Evolutionary conservation across 352 stramenopile species (phyloP).

Genomic region (Phytophthora nicotianae): DNA sequence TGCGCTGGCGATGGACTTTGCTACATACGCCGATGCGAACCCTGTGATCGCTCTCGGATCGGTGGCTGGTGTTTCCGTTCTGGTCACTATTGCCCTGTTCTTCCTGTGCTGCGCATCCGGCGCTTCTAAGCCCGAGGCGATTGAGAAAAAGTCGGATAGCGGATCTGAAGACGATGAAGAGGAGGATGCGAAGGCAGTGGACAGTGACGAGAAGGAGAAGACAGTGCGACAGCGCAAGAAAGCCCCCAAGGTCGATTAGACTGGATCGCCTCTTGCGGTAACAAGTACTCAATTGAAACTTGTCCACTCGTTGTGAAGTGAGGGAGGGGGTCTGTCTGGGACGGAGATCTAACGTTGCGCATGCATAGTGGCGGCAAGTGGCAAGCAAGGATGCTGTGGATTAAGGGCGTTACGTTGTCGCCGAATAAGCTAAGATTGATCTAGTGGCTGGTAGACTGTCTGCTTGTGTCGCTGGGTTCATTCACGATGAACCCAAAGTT

Average conservation of each 20-base stretch:
- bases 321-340: too few relatives aligned
- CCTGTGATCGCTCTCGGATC: slow-evolving; percentile 55
- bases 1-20: slow-evolving; percentile 42
- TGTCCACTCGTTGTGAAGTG: too few relatives aligned
- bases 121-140: slow-evolving; percentile 17
- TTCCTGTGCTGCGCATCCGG: slow-evolving; percentile 64
- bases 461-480: too few relatives aligned
- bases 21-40: slow-evolving; percentile 64
- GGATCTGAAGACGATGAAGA: slow-evolving; percentile 40
- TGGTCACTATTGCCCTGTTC: slow-evolving; percentile 55
- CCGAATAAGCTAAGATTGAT: too few relatives aligned
- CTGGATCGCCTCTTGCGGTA: slow-evolving; percentile 1
- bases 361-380: too few relatives aligned
- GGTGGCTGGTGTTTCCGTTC: slow-evolving; percentile 43
- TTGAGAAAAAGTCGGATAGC: slow-evolving; percentile 42
- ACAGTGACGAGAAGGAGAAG: slow-evolving; percentile 43
- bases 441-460: too few relatives aligned
- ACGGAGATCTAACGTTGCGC: too few relatives aligned
- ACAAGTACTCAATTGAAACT: background rate
- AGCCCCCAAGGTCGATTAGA: slow-evolving; percentile 64
- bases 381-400: too few relatives aligned
- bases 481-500: too few relatives aligned
- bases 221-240: slow-evolving; percentile 86
- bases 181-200: slow-evolving; percentile 45
- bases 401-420: too few relatives aligned